Percentiles rank a stretch among this genome's conserved stretches.
Conservation (phyloP, 2,329 filamentous ascomycete species). For the Pyrenophora seminiperda region DNA sequence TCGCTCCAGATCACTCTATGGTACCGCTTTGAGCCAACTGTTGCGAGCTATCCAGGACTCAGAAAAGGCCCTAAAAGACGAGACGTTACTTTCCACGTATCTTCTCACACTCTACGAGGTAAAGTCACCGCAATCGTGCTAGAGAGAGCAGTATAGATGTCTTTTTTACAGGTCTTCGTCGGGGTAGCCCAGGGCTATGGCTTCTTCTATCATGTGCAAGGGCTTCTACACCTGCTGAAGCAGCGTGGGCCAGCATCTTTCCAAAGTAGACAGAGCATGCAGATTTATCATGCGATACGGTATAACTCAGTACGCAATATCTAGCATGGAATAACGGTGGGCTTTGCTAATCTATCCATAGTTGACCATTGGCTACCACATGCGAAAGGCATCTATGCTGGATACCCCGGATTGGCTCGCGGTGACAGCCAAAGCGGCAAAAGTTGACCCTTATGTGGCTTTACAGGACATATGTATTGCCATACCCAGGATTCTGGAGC, state of each 20-base stretch:
- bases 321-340: background rate
- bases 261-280: slow-evolving; percentile 35
- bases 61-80: slow-evolving; percentile 36
- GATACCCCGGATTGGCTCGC: slow-evolving; percentile 42
- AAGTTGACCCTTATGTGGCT: slow-evolving; percentile 41
- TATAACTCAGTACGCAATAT: slow-evolving; percentile 39
- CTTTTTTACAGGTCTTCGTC: slow-evolving; percentile 39
- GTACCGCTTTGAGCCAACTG: slow-evolving; percentile 42
- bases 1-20: slow-evolving; percentile 43
- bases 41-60: slow-evolving; percentile 37
- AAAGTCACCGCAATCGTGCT: background rate
- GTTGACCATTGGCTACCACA: slow-evolving; percentile 43
- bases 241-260: slow-evolving; percentile 43
- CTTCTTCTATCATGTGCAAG: slow-evolving; percentile 47
- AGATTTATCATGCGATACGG: slow-evolving; percentile 44
- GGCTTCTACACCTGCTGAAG: slow-evolving; percentile 39
- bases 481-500: slow-evolving; percentile 44
- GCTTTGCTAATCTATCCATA: slow-evolving; percentile 19
- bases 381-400: slow-evolving; percentile 44
- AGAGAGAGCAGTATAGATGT: background rate
- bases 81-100: slow-evolving; percentile 45
- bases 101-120: slow-evolving; percentile 45
- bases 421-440: slow-evolving; percentile 38
- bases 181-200: slow-evolving; percentile 42
- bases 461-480: slow-evolving; percentile 42